phyloP scores from a whole-genome alignment of 2,329 filamentous ascomycete species.

The Pyrenophora teres region DNA sequence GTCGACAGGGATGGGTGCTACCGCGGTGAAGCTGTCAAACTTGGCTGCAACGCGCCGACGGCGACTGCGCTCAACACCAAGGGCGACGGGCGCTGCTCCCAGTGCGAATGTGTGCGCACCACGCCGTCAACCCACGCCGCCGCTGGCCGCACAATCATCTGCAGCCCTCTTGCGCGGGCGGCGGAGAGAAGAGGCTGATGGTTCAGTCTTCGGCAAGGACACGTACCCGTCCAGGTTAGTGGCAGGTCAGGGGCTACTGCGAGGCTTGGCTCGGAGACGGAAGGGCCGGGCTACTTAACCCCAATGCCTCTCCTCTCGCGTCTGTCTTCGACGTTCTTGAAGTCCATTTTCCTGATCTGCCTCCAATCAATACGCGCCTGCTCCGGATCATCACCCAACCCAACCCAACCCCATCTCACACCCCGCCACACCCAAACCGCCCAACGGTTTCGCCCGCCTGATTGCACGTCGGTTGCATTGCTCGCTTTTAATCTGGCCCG shows the following conservation, averaged over 20 bases:
- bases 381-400: constrained; percentile 32
- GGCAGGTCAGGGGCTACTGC: constrained; percentile 32
- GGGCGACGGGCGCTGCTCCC: not conserved
- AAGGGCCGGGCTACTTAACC: constrained; percentile 26
- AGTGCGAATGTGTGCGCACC: too few relatives aligned
- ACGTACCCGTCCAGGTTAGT: constrained; percentile 25
- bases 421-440: constrained; percentile 20
- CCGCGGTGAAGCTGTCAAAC: constrained; percentile 5
- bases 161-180: not conserved
- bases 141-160: not conserved
- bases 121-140: too few relatives aligned
- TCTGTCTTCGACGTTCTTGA: constrained; percentile 23
- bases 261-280: constrained; percentile 32
- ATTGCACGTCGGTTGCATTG: not conserved
- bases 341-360: constrained; percentile 37
- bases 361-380: constrained; percentile 42
- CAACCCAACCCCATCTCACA: constrained; percentile 22
- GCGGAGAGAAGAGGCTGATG: not conserved
- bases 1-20: constrained; percentile 14
- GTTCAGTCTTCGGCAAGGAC: constrained; percentile 16
- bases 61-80: not conserved
- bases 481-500: not conserved
- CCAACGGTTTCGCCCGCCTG: not conserved
- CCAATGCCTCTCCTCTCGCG: constrained; percentile 24
- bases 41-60: constrained; percentile 3